These are phyloP conservation scores for Zychaea mexicana DNA, from an alignment of 371 early-diverging fungal species.

Conservation along the genomic window DNA sequence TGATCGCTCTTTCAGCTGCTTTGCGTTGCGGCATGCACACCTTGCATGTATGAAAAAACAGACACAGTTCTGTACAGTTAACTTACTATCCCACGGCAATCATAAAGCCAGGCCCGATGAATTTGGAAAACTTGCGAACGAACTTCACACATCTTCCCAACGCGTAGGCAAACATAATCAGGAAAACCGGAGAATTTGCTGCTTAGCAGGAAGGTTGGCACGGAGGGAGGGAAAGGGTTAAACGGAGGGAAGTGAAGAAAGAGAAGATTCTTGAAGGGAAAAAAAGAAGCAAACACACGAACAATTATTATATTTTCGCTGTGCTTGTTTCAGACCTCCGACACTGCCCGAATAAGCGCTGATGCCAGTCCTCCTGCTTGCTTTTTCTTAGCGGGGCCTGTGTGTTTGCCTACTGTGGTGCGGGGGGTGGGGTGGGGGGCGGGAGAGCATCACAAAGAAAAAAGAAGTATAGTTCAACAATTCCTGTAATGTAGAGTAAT, in stretches of 20 bases:
- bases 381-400: background rate
- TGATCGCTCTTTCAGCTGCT: too few relatives aligned
- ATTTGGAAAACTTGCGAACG: slow-evolving; percentile 19
- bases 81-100: slow-evolving; percentile 53
- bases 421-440: too few relatives aligned
- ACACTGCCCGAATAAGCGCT: background rate
- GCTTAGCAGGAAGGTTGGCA: too few relatives aligned
- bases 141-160: slow-evolving; percentile 1
- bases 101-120: slow-evolving; percentile 55
- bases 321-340: background rate
- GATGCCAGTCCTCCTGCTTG: background rate
- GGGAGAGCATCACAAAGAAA: too few relatives aligned
- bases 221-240: too few relatives aligned
- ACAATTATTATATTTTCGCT: too few relatives aligned
- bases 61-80: too few relatives aligned
- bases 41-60: background rate
- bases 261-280: background rate
- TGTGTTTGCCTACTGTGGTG: too few relatives aligned
- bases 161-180: background rate
- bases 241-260: background rate
- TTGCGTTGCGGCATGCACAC: too few relatives aligned
- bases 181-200: background rate
- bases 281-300: background rate
- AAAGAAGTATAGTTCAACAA: too few relatives aligned
- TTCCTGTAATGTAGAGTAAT: too few relatives aligned